Evolutionary conservation across 2,329 filamentous ascomycete species (phyloP).

Genomic region (Gyromitra esculenta): DNA sequence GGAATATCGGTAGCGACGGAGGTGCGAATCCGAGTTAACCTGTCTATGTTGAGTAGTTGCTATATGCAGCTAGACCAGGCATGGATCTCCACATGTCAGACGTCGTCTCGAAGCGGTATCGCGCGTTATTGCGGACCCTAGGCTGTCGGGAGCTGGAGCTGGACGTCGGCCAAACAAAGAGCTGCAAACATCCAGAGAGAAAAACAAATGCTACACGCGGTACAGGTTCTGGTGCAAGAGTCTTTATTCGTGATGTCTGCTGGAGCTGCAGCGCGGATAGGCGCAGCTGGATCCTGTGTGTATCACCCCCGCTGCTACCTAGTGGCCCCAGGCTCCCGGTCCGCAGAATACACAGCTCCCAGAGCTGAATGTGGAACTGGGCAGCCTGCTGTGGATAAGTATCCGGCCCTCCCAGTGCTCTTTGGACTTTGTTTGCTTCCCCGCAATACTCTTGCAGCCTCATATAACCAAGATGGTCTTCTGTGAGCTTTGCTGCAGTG

Average conservation of each 20-base stretch:
- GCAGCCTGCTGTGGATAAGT: conserved; percentile 8
- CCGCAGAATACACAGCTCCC: conserved; percentile 3
- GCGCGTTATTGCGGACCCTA: neutral
- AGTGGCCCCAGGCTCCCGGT: neutral
- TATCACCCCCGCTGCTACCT: neutral
- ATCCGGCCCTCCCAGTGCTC: neutral
- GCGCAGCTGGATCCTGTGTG: neutral
- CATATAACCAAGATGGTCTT: neutral
- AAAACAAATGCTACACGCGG: neutral
- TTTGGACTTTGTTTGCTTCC: neutral
- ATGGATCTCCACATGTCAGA: neutral
- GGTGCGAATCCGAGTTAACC: neutral
- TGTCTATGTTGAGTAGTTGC: neutral
- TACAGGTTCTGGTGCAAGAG: neutral
- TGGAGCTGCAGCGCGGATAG: neutral
- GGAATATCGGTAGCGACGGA: neutral
- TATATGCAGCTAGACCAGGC: neutral
- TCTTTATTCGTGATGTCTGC: neutral
- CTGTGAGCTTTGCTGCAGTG: conserved; percentile 28
- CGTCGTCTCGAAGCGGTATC: neutral
- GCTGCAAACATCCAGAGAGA: neutral
- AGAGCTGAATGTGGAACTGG: conserved; percentile 25
- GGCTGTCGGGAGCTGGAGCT: neutral
- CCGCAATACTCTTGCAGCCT: neutral
- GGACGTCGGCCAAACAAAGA: neutral